Conservation (phyloP, 257 asterid species). For the Primulina huaijiensis region DNA sequence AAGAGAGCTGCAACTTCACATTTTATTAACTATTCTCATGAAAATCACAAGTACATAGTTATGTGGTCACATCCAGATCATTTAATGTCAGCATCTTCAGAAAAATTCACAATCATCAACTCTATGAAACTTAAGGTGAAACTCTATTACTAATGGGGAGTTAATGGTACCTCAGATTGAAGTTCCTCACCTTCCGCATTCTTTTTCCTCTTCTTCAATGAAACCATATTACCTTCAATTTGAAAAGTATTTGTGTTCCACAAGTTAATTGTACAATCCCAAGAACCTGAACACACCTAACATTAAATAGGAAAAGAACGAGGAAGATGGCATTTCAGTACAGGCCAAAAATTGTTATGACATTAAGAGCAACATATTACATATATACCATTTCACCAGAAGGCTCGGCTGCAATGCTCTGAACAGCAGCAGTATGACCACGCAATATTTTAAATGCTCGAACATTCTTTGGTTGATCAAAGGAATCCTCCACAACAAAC, state of each 20-base stretch:
- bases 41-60: background rate
- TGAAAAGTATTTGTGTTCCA: constrained; percentile 61
- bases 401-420: constrained; percentile 68
- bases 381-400: constrained; percentile 66
- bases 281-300: constrained; percentile 94
- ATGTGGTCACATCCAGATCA: constrained; percentile 8
- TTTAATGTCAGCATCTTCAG: background rate
- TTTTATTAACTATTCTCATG: constrained; percentile 5
- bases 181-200: constrained; percentile 45
- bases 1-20: constrained; percentile 8
- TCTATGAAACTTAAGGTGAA: background rate
- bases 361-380: constrained; percentile 19
- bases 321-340: constrained; percentile 14
- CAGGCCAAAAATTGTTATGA: constrained; percentile 8
- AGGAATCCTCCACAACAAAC: constrained; percentile 56
- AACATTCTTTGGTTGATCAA: constrained; percentile 51
- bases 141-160: constrained; percentile 16
- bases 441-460: constrained; percentile 58
- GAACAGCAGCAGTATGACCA: constrained; percentile 87
- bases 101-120: background rate
- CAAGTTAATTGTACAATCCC: constrained; percentile 78
- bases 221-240: constrained; percentile 44
- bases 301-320: constrained; percentile 24
- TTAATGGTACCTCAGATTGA: constrained; percentile 60
- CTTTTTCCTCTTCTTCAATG: constrained; percentile 83